Conservation (phyloP, 2,329 filamentous ascomycete genomes). For the Rutstroemia sp. region DNA sequence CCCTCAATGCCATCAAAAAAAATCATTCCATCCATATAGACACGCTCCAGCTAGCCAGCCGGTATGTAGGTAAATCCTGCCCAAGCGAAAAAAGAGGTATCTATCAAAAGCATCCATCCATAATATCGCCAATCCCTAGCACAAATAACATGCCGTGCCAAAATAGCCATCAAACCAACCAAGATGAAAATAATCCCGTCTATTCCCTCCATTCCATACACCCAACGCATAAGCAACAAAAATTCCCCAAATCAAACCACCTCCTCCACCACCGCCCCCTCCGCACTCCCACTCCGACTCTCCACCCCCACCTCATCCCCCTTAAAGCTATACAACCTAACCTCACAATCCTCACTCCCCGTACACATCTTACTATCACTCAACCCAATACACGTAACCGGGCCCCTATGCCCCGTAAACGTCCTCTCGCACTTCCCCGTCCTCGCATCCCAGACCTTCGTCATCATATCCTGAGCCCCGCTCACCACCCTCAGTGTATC, state of each 20-base stretch:
- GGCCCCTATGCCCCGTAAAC: constrained; percentile 82
- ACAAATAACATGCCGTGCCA: too few species aligned
- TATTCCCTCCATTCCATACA: too few species aligned
- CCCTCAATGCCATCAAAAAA: too few species aligned
- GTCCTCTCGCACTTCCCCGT: constrained; percentile 89
- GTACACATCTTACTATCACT: constrained; percentile 86
- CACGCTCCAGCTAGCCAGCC: too few species aligned
- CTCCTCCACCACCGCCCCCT: not conserved
- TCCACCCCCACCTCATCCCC: constrained; percentile 13
- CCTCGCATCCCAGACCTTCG: constrained; percentile 91
- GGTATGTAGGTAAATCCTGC: too few species aligned
- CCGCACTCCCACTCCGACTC: not conserved
- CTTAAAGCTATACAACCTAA: constrained; percentile 71
- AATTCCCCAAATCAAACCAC: not conserved
- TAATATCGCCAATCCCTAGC: too few species aligned
- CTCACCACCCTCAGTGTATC: constrained; percentile 84
- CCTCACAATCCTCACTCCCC: constrained; percentile 88
- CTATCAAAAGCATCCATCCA: too few species aligned
- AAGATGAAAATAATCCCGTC: too few species aligned
- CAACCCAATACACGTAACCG: constrained; percentile 87
- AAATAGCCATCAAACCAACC: too few species aligned
- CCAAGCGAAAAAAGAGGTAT: too few species aligned
- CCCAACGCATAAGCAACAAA: too few species aligned
- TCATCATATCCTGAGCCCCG: constrained; percentile 87
- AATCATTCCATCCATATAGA: too few species aligned